These are phyloP conservation scores for Canna indica DNA, from an alignment of 176 grass and related monocot genomes.

Conservation along the genomic window DNA sequence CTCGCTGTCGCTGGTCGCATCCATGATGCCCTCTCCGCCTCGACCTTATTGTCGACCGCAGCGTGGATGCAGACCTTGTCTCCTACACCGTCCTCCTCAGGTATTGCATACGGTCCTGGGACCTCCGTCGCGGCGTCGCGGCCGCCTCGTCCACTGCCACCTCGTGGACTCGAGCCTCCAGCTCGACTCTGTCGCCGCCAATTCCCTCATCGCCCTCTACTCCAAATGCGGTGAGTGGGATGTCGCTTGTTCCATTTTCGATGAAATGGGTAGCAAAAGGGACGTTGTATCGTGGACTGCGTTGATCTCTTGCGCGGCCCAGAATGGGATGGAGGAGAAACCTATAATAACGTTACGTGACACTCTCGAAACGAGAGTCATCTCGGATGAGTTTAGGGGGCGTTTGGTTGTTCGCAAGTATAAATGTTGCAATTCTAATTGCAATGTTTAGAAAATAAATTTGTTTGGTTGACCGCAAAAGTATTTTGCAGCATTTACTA, in stretches of 20 bases:
- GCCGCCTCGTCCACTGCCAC: conserved; percentile 32
- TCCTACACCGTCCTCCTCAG: conserved; percentile 22
- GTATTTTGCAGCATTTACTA: too few species aligned
- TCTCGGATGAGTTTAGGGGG: conserved; percentile 43
- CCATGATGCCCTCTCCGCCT: conserved; percentile 21
- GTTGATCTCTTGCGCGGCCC: conserved; percentile 38
- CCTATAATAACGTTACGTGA: conserved; percentile 27
- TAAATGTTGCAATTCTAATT: too few species aligned
- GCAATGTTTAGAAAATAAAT: too few species aligned
- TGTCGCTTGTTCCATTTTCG: conserved; percentile 37
- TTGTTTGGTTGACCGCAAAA: too few species aligned
- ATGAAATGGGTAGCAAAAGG: conserved; percentile 41
- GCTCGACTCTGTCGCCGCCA: conserved; percentile 30
- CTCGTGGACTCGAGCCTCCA: conserved; percentile 27
- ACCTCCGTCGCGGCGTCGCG: conserved; percentile 28
- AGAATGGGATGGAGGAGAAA: conserved; percentile 23
- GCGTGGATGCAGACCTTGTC: conserved; percentile 19
- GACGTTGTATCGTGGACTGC: conserved; percentile 63
- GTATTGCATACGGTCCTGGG: conserved; percentile 20
- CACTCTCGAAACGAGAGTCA: conserved; percentile 28
- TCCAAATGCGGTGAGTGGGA: conserved; percentile 46
- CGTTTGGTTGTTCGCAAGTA: too few species aligned
- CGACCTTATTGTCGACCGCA: conserved; percentile 8
- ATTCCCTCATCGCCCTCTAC: conserved; percentile 55
- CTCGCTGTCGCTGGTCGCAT: conserved; percentile 21